phyloP scores from a whole-genome alignment of 176 grass and related monocot genomes.

The Aegilops speltoides region DNA sequence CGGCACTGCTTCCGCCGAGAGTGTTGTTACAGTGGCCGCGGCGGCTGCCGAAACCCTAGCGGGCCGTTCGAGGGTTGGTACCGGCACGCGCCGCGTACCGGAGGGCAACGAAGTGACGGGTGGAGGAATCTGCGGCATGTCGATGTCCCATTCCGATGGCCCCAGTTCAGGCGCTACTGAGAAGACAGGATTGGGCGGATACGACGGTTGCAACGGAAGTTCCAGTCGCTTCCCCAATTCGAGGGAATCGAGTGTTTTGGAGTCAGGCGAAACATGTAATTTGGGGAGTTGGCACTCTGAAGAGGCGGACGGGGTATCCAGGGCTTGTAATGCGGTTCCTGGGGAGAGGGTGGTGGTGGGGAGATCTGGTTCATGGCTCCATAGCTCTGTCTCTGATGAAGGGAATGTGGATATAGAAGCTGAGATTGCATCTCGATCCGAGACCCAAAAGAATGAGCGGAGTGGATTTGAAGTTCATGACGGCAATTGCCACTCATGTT shows the following conservation, averaged over 20 bases:
- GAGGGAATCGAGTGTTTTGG: neutral
- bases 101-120: neutral
- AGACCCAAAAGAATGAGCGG: neutral
- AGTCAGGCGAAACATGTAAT: neutral
- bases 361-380: slow-evolving; percentile 1
- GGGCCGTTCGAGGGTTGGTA: slow-evolving; percentile 17
- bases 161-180: neutral
- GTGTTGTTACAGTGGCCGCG: neutral
- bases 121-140: neutral
- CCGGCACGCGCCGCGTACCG: neutral
- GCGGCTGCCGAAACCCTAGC: slow-evolving; percentile 36
- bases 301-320: neutral
- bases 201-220: neutral
- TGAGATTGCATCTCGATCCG: neutral
- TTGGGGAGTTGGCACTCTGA: neutral
- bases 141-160: slow-evolving; percentile 9
- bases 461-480: neutral
- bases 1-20: neutral
- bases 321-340: slow-evolving; percentile 14
- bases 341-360: neutral
- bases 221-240: neutral
- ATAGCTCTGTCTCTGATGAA: neutral
- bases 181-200: slow-evolving; percentile 1
- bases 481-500: neutral
- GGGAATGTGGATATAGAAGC: slow-evolving; percentile 5